Base-by-base conservation (phyloP, 1,139 yeast genomes). In the Saccharomyces hybrid region DNA sequence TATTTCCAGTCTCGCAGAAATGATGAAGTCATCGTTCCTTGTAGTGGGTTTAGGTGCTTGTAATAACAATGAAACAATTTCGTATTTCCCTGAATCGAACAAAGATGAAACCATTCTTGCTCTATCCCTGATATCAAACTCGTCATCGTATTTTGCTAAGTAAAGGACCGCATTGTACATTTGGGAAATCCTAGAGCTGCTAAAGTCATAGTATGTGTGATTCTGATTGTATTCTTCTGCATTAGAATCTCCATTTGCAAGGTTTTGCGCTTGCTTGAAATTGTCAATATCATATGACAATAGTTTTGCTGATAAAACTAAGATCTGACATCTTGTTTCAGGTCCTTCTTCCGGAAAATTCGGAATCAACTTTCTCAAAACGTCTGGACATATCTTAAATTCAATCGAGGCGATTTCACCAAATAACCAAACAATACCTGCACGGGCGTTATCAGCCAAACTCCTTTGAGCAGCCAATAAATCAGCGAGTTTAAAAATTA, bases 351-450 rank as follows among this genome's bases (percentile, higher is more conserved):
- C 64, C 0, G 84, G 74, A 68, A 87, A 88, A 2, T 67, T 70
- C 47, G 76, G 76, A 14, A 85, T 71, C 47, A 86, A 70, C 7
- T 73, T 70, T 53, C 97, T 76, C 55, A 90, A 73, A 1, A 89
- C 81, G 68, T 93, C 97, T 0, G 95, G 95, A 0, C 89, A 89
- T 49, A 87, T 76, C 26, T 71, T 70, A n/a, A 78, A 76, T 13
- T 77, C 76, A 9, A 74, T 62, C 1, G 70, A 69, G 1, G 78
- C 70, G 64, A 87, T 85, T 65, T 93, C 98, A 2, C 98, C 97
- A 48, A 93, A 80, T 11, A 91, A 78, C 98, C 98, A 95, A 16
- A 93, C 78, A 23, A 90, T 83, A 54, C 95, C 86, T 1, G 96
- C 90, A 60, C 84, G 81, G 0, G 98, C 96, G 16, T 77, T 58